Evolutionary conservation across 331 rosid genomes (phyloP), one percentile per base, ranked within the genome.

Genomic region (Cydonia oblonga): DNA sequence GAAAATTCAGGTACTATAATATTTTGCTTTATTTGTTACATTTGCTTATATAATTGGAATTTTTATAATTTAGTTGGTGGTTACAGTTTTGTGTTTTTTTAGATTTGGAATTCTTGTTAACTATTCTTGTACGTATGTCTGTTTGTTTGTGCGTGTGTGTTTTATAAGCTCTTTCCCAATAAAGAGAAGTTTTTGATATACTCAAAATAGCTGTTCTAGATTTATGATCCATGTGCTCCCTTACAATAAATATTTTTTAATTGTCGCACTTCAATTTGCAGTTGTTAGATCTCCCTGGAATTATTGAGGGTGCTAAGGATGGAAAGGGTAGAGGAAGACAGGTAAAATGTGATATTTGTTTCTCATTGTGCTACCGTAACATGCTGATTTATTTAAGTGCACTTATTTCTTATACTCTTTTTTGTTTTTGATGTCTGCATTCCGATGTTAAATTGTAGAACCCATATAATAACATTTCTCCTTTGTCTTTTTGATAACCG

Each of bases 291-390:
- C 97, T 95, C 54, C 98, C 98, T 63, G 97, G 97, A 69, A 95
- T 95, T 84, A 95, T 95, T 66, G 97, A 95, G 87, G 96, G 98
- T 80, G 97, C 97, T 3, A 91, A 95, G 84, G 98, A 91, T 76
- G 97, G 98, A 68, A 95, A 95, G 85, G 98, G 97, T 56, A 88
- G 98, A 89, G 98, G 98, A 81, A 86, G 98, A 75, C 98, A 93
- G 97, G 98, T 93, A 89, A 89, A 65, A 69, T 66, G 60, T 64
- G 30, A 40, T 62, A 35, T 23, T 5, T 73, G 11, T 42, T 57
- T 38, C 56, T n/a, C 25, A 18, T 35, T 44, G 29, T 19, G 20
- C 20, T 46, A 46, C 69, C 42, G 1, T n/a, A 33, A 22, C 28
- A n/a, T 33, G 46, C 68, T 33, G 28, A 32, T 64, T 32, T 32